Evolutionary conservation across 306 rosid species (phyloP).

Genomic region (Quercus gilva): DNA sequence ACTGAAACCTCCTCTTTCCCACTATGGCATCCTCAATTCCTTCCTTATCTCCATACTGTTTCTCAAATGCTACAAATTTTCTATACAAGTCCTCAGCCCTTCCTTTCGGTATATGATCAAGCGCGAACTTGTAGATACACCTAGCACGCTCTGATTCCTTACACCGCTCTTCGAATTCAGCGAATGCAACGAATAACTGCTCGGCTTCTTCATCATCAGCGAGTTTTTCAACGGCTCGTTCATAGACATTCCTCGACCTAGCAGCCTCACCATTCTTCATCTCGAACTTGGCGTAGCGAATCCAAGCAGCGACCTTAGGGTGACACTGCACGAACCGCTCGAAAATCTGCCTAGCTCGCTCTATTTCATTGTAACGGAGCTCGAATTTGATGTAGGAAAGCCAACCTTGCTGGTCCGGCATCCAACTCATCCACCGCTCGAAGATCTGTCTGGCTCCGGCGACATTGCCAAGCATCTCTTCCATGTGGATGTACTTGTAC

Average conservation of each 20-base stretch:
- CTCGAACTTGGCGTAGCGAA: constrained; percentile 89
- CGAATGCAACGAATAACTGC: constrained; percentile 70
- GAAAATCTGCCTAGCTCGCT: constrained; percentile 69
- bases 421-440: constrained; percentile 96
- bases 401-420: constrained; percentile 95
- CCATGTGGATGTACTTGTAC: constrained; percentile 98
- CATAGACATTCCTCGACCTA: constrained; percentile 63
- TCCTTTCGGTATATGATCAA: constrained; percentile 87
- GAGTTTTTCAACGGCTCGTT: constrained; percentile 70
- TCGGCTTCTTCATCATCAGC: constrained; percentile 86
- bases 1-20: constrained; percentile 83
- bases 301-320: constrained; percentile 77
- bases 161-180: constrained; percentile 89
- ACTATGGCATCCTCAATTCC: constrained; percentile 95
- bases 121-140: constrained; percentile 70
- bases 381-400: constrained; percentile 86
- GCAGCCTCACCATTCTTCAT: constrained; percentile 84
- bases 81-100: constrained; percentile 79
- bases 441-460: constrained; percentile 87
- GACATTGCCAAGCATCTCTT: constrained; percentile 78
- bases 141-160: constrained; percentile 83
- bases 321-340: constrained; percentile 80
- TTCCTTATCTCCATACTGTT: constrained; percentile 80
- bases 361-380: constrained; percentile 76
- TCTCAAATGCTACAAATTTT: constrained; percentile 85